Base-by-base conservation (phyloP, 2,329 filamentous ascomycete species). In the Penicillium sp. region DNA sequence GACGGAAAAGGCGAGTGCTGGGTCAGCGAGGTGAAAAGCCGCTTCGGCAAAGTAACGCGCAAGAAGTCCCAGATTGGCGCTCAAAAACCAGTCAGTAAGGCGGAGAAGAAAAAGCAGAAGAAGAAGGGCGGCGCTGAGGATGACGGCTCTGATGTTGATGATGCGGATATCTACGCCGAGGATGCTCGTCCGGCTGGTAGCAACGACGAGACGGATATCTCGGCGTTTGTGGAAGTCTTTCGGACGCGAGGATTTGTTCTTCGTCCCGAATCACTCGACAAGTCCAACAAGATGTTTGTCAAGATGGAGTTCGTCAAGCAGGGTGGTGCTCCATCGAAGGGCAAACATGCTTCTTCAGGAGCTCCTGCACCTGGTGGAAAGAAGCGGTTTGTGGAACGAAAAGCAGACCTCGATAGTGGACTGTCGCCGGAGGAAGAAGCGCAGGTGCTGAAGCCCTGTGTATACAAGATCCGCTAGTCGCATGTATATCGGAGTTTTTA, bases 221-320 rank as follows among this genome's bases (percentile, higher is more conserved):
- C 79, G 5, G 81, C 84, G 0, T 98, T 98, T 59, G 77, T 96
- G 5, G 82, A 89, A 35, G 87, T 90, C 1, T 75, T 96, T 47
- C 71, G 75, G 34, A 80, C 81, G 51, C 75, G 89, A 13, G 92
- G 92, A 0, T 95, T 98, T 56, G 72, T 89, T n/a, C 73, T 95
- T 18, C 83, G 84, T 52, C 77, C 78, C 75, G 52, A 75, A 70
- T 47, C 82, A 0, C 74, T 94, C 7, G 88, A 98, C 67, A 69
- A 93, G 56, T 77, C 76, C 39, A 98, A 98, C 68, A 93, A 84
- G 69, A 98, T 98, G 92, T 98, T 98, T 70, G 90, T 96, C 51
- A 86, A 84, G 68, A 90, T 98, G 87, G 80, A 84, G 54, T 98
- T 98, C 65, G 72, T 89, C 54, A 98, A 96, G 70, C 79, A 76